Conservation (phyloP, 1,284 basidiomycete species). For the Fistulinella cinereoalba region DNA sequence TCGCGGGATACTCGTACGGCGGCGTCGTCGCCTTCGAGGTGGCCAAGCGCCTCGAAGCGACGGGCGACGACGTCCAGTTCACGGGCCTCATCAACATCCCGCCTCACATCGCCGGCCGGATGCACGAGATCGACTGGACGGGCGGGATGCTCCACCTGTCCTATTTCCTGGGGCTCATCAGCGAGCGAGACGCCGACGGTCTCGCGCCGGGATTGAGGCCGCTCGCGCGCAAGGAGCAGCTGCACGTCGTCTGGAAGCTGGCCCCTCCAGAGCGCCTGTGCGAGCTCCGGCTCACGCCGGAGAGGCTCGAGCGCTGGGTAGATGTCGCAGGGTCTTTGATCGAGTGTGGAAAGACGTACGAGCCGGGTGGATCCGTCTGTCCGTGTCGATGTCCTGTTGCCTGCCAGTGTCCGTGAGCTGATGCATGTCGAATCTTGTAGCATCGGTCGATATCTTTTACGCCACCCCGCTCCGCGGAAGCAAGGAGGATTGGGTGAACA, state of each 20-base stretch:
- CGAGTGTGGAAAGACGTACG: constrained; percentile 30
- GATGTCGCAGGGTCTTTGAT: constrained; percentile 31
- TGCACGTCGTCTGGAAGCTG: constrained; percentile 27
- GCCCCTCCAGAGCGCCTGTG: constrained; percentile 32
- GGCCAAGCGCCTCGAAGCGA: constrained; percentile 38
- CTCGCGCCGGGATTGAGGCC: constrained; percentile 22
- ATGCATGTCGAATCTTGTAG: constrained; percentile 3
- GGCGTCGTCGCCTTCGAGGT: constrained; percentile 49
- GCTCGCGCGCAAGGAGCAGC: constrained; percentile 24
- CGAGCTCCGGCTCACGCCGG: constrained; percentile 31
- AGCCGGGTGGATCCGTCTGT: constrained; percentile 26
- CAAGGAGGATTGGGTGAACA: constrained; percentile 36
- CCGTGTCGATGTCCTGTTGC: constrained; percentile 7
- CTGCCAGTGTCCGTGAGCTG: background rate
- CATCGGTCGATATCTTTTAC: constrained; percentile 28
- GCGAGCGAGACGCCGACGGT: constrained; percentile 23
- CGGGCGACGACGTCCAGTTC: constrained; percentile 40
- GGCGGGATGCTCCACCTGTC: constrained; percentile 39
- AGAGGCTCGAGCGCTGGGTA: constrained; percentile 32
- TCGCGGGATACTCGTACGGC: constrained; percentile 50
- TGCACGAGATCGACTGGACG: constrained; percentile 42
- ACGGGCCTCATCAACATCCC: constrained; percentile 44
- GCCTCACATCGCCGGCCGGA: constrained; percentile 42
- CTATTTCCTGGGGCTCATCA: constrained; percentile 31
- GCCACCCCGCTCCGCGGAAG: constrained; percentile 30